These are phyloP conservation scores for Omphalotus olearius DNA, from an alignment of 1,284 basidiomycete species.

Conservation along the genomic window DNA sequence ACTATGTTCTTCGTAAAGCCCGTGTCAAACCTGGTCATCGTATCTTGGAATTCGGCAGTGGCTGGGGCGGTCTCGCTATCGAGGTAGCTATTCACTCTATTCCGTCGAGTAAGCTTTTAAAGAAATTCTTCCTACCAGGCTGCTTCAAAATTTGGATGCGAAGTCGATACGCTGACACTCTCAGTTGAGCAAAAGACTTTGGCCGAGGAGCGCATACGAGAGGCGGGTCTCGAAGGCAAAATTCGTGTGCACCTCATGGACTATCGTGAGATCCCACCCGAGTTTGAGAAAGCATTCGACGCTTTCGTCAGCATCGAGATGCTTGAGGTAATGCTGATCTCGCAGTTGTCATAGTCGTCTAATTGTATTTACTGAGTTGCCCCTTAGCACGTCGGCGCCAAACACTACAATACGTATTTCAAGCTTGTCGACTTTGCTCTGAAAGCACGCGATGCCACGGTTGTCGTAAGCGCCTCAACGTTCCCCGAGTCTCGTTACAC, in stretches of 20 bases:
- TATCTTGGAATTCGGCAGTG: constrained; percentile 88
- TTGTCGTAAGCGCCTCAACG: constrained; percentile 77
- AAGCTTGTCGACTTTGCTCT: constrained; percentile 77
- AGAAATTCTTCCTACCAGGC: constrained; percentile 36
- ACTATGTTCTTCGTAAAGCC: constrained; percentile 72
- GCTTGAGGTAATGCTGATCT: constrained; percentile 62
- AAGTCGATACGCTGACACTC: constrained; percentile 85
- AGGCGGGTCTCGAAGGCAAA: constrained; percentile 64
- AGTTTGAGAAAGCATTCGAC: constrained; percentile 79
- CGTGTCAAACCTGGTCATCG: constrained; percentile 75
- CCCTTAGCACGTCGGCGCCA: constrained; percentile 61
- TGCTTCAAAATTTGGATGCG: constrained; percentile 65
- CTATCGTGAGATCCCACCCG: constrained; percentile 75
- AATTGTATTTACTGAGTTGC: constrained; percentile 8
- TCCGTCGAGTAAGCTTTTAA: constrained; percentile 11
- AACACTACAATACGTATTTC: constrained; percentile 76
- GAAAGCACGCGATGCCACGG: constrained; percentile 66
- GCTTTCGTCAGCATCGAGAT: constrained; percentile 89
- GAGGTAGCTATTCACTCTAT: constrained; percentile 51
- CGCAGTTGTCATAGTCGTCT: constrained; percentile 12
- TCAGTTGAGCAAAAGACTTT: constrained; percentile 83
- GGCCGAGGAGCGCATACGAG: constrained; percentile 77
- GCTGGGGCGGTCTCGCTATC: constrained; percentile 89
- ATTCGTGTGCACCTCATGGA: constrained; percentile 86
- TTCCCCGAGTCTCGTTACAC: constrained; percentile 79